Percentiles rank a stretch among this genome's conserved stretches.
These are phyloP conservation scores for Xylaria arbuscula DNA, from an alignment of 2,329 filamentous ascomycete genomes.

Conservation along the genomic window DNA sequence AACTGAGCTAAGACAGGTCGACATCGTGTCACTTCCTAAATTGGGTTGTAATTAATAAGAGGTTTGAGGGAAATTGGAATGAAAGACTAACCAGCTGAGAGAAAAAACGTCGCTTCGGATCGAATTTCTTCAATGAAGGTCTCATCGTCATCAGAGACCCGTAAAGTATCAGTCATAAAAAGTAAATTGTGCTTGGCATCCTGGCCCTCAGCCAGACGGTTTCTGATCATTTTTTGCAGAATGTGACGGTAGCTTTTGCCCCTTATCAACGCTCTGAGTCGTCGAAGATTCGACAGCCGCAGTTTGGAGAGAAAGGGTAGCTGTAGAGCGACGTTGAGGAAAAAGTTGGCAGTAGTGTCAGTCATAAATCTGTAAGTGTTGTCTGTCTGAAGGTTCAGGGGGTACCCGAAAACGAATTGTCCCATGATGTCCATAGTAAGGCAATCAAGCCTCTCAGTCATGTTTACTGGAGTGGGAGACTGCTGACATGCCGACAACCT, in stretches of 20 bases:
- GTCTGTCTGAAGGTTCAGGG: conserved; percentile 31
- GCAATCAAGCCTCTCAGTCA: conserved; percentile 26
- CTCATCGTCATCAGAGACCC: conserved; percentile 15
- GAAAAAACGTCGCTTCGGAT: conserved; percentile 24
- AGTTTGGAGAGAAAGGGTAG: conserved; percentile 11
- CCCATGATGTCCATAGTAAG: conserved; percentile 37
- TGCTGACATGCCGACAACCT: not conserved
- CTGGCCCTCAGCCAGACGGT: conserved; percentile 9
- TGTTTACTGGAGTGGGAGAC: conserved; percentile 26
- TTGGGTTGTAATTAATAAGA: not conserved
- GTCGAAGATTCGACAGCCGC: conserved; percentile 2
- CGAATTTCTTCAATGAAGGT: conserved; percentile 8
- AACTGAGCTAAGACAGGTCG: conserved; percentile 22
- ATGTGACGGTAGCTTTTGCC: conserved; percentile 12
- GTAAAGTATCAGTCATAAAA: conserved; percentile 23
- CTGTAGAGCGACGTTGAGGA: conserved; percentile 24
- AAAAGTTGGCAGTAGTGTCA: conserved; percentile 9
- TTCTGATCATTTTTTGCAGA: conserved; percentile 15
- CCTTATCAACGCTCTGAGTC: conserved; percentile 15
- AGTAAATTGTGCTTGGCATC: conserved; percentile 24
- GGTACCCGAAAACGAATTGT: conserved; percentile 34
- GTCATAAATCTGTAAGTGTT: conserved; percentile 12
- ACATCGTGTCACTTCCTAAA: conserved; percentile 29
- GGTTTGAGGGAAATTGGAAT: not conserved
- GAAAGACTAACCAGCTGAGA: conserved; percentile 24